Evolutionary conservation across 108 stramenopile genomes (phyloP).

Genomic region (Nitzschia sp.): DNA sequence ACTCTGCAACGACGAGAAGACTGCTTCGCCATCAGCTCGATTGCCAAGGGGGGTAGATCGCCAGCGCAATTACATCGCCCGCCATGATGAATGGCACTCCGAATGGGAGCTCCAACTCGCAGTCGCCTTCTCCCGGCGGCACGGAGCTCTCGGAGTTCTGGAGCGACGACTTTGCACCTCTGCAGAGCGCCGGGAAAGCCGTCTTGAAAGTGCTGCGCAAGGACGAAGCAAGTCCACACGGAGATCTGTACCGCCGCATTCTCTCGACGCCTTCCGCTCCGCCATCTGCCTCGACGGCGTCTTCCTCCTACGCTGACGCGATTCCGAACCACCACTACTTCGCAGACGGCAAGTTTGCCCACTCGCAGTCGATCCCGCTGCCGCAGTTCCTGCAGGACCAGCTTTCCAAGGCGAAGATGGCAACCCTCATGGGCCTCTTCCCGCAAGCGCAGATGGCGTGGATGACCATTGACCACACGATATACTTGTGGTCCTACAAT

Average conservation of each 20-base stretch:
- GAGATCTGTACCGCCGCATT: constrained; percentile 79
- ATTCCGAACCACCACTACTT: constrained; percentile 36
- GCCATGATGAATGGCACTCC: too few species aligned
- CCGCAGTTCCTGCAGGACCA: constrained; percentile 55
- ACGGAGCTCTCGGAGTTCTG: constrained; percentile 38
- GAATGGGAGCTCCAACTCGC: too few species aligned
- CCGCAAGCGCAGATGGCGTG: constrained; percentile 90
- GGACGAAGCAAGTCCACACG: constrained; percentile 74
- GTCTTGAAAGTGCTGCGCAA: constrained; percentile 65
- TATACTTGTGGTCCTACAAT: constrained; percentile 89
- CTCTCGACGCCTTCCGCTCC: constrained; percentile 20
- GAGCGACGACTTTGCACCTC: constrained; percentile 75
- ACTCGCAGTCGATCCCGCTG: constrained; percentile 67
- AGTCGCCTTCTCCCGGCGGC: background rate
- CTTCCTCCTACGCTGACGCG: constrained; percentile 7
- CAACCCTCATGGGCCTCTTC: constrained; percentile 89
- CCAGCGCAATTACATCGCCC: too few species aligned
- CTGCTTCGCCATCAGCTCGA: too few species aligned
- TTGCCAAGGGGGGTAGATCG: too few species aligned
- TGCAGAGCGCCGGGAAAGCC: constrained; percentile 57
- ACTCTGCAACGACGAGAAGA: too few species aligned
- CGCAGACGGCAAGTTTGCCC: constrained; percentile 14
- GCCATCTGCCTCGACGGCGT: background rate
- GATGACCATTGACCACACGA: constrained; percentile 87
- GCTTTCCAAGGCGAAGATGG: constrained; percentile 39